phyloP scores from a whole-genome alignment of 331 rosid genomes.

The Malus hybrid region DNA sequence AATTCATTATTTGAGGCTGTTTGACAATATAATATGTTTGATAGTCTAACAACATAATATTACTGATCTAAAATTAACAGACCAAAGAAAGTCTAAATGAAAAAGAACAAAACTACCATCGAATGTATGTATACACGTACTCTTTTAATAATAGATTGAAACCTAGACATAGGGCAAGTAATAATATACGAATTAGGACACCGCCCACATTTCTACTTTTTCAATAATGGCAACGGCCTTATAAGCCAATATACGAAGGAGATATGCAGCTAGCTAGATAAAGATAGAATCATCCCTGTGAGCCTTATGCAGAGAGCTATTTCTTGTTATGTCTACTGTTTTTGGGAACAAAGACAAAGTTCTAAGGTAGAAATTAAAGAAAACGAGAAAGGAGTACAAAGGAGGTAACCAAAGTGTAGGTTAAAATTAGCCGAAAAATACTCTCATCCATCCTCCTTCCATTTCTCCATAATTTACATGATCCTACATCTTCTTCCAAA shows the following conservation, averaged over 20 bases:
- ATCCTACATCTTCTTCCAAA: conserved; percentile 11
- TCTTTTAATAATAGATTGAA: background rate
- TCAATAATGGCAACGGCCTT: background rate
- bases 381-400: background rate
- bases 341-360: background rate
- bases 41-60: too few species aligned
- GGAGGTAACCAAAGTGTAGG: background rate
- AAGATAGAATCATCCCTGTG: too few species aligned
- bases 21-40: too few species aligned
- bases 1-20: too few species aligned
- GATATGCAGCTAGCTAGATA: background rate
- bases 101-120: too few species aligned
- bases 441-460: conserved; percentile 14
- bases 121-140: too few species aligned
- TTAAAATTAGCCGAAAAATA: background rate
- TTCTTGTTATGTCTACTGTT: background rate
- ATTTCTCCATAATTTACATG: background rate
- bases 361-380: background rate
- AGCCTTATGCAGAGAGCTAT: background rate
- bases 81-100: too few species aligned
- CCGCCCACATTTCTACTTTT: background rate
- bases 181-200: background rate
- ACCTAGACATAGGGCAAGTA: background rate
- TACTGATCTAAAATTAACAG: too few species aligned
- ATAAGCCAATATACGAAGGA: background rate